These are phyloP conservation scores for Annona squamosa DNA, from an alignment of 164 flowering plant genomes.

Conservation along the genomic window DNA sequence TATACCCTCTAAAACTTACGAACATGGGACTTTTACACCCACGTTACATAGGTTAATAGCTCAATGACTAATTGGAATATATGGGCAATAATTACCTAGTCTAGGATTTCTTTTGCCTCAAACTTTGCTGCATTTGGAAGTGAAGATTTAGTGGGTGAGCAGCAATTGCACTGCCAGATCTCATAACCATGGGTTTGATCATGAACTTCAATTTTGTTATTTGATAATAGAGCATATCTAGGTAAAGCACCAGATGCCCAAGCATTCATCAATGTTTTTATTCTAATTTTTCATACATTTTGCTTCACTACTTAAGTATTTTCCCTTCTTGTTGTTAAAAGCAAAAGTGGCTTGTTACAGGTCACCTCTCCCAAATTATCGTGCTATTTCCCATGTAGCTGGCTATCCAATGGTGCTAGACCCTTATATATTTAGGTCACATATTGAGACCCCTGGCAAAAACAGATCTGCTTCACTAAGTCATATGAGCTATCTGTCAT, in stretches of 20 bases:
- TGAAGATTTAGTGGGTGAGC: too few species aligned
- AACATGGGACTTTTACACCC: too few species aligned
- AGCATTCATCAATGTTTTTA: background rate
- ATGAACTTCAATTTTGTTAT: too few species aligned
- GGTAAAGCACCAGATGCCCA: background rate
- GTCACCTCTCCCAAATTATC: constrained; percentile 59
- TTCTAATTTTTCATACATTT: background rate
- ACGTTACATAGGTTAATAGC: too few species aligned
- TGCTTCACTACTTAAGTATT: background rate
- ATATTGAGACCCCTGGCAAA: constrained; percentile 55
- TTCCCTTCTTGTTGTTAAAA: background rate
- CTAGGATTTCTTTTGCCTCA: too few species aligned
- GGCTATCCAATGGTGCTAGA: constrained; percentile 71
- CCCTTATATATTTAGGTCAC: constrained; percentile 43
- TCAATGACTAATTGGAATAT: too few species aligned
- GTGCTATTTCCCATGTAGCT: constrained; percentile 44
- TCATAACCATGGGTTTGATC: too few species aligned
- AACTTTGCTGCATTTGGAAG: too few species aligned
- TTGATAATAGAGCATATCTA: background rate
- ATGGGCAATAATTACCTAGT: too few species aligned
- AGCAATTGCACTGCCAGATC: too few species aligned
- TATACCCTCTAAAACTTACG: too few species aligned
- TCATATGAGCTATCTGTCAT: constrained; percentile 67
- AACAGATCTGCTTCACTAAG: constrained; percentile 27
- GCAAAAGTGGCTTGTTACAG: constrained; percentile 24